Evolutionary conservation across 2,329 filamentous ascomycete species (phyloP).

Genomic region (Colletotrichum sp.): DNA sequence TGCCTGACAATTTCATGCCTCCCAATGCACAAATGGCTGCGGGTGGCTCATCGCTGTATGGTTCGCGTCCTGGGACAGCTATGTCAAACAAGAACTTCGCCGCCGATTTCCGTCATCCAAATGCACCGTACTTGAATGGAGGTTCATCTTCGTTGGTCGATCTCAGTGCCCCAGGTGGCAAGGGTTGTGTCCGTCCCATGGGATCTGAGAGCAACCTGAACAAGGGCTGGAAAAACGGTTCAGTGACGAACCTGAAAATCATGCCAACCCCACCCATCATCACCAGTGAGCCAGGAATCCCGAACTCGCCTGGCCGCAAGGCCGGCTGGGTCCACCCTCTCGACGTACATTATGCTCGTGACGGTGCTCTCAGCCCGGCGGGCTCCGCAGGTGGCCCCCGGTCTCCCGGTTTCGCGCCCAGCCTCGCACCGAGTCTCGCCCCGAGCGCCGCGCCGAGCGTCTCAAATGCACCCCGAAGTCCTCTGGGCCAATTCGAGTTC

Average conservation of each 20-base stretch:
- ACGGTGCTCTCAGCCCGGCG: slow-evolving; percentile 13
- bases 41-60: slow-evolving; percentile 47
- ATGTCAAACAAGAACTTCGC: slow-evolving; percentile 32
- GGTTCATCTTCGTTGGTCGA: slow-evolving; percentile 52
- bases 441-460: slow-evolving; percentile 18
- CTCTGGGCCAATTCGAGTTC: slow-evolving; percentile 45
- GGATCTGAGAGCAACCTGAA: slow-evolving; percentile 45
- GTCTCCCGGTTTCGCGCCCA: background rate
- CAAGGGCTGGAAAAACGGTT: slow-evolving; percentile 37
- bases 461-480: slow-evolving; percentile 37
- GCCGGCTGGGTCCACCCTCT: slow-evolving; percentile 52
- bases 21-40: slow-evolving; percentile 35
- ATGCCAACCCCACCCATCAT: slow-evolving; percentile 31
- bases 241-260: slow-evolving; percentile 36
- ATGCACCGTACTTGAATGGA: slow-evolving; percentile 38
- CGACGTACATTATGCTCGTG: slow-evolving; percentile 46
- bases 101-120: slow-evolving; percentile 23
- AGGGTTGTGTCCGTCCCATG: slow-evolving; percentile 34
- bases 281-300: slow-evolving; percentile 36
- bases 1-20: slow-evolving; percentile 17
- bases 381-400: slow-evolving; percentile 26
- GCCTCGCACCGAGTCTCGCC: background rate
- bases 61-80: slow-evolving; percentile 47
- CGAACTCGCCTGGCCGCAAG: slow-evolving; percentile 30
- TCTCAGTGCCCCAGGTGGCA: slow-evolving; percentile 34